Base-by-base conservation (phyloP, 768 basidiomycete species). In the Psilocybe subaeruginosa region DNA sequence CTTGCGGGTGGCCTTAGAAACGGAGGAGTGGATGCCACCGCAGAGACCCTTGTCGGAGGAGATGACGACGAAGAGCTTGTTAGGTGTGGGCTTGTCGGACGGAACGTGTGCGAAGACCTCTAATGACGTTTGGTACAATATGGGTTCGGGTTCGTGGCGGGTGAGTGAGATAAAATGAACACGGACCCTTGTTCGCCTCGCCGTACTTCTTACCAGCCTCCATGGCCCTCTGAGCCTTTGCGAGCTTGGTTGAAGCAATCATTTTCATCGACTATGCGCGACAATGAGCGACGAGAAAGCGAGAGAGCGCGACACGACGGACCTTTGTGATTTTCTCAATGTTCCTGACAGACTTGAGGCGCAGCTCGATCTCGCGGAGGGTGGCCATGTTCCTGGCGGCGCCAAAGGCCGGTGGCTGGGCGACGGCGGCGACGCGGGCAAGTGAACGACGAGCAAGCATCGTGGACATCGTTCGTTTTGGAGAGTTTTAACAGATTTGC, bases 241-340 rank as follows among this genome's bases (percentile, higher is more conserved):
- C 86, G 37, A 99, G 89, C 77, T 96, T 95, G 55, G 96, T 97
- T 54, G 97, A 98, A 60, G 96, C 97, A 83, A 98, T 97, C 87
- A 99, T 96, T 85, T 97, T 97, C 94, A 97, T 97, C 53, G 95
- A 94, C 92, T 95, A 70, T 12, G 72, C 17, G 19, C 45, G 14
- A 19, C 14, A 47, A 14, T 63, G 48, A 62, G 57, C 31, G 9
- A 46, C 8, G 31, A 12, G 70, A 68, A 73, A 73, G 72, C 14
- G 41, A 43, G 58, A 6, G n/a, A 43, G 37, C 37, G 8, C 37
- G 14, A 43, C 61, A 59, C 52, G 62, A 35, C 84, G 65, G 65
- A 94, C 96, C 84, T 97, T 97, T 63, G 97, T 98, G 82, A 99
- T 98, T 92, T 99, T 99, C 86, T 97, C 94, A 75, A 97, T 97